phyloP scores from a whole-genome alignment of 2,329 filamentous ascomycete genomes.

The Trichoderma guizhouense region DNA sequence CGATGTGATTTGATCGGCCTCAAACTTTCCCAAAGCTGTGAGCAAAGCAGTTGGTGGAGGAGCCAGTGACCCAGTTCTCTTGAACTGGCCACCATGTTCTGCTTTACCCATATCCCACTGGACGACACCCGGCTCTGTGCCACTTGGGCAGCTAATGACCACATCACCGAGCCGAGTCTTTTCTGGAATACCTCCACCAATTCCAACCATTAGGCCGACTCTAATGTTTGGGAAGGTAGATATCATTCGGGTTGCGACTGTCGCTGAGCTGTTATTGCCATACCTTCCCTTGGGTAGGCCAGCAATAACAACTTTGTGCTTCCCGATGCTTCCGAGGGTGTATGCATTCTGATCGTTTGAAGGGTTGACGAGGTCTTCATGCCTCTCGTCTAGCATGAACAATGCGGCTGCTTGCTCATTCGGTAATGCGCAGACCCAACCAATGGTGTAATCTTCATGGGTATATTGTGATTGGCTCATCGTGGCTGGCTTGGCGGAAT shows the following conservation, averaged over 20 bases:
- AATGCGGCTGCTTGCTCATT: slow-evolving; percentile 24
- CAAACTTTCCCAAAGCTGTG: slow-evolving; percentile 1
- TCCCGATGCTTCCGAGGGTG: slow-evolving; percentile 26
- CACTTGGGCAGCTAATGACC: slow-evolving; percentile 20
- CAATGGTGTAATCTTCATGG: slow-evolving; percentile 24
- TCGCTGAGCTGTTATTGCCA: slow-evolving; percentile 30
- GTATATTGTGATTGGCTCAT: neutral
- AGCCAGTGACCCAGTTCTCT: neutral
- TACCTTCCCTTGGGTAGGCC: slow-evolving; percentile 31
- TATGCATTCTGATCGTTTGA: slow-evolving; percentile 24
- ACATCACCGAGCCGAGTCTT: slow-evolving; percentile 24
- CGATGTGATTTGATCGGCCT: neutral
- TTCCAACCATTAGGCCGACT: slow-evolving; percentile 23
- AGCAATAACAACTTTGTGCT: slow-evolving; percentile 32
- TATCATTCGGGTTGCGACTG: slow-evolving; percentile 31
- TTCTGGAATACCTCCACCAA: slow-evolving; percentile 23
- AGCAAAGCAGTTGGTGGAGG: slow-evolving; percentile 9
- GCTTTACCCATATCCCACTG: slow-evolving; percentile 21
- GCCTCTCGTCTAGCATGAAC: slow-evolving; percentile 23
- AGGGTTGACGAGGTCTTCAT: neutral
- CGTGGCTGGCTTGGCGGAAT: neutral
- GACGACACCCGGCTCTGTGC: slow-evolving; percentile 13
- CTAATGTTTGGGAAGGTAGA: slow-evolving; percentile 30
- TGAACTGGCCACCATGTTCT: neutral
- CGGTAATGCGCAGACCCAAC: slow-evolving; percentile 26